A percentile compares a stretch with the other conserved stretches of the same genome.
Conservation (phyloP, 148 eudicot species). For the Spergularia marina region DNA sequence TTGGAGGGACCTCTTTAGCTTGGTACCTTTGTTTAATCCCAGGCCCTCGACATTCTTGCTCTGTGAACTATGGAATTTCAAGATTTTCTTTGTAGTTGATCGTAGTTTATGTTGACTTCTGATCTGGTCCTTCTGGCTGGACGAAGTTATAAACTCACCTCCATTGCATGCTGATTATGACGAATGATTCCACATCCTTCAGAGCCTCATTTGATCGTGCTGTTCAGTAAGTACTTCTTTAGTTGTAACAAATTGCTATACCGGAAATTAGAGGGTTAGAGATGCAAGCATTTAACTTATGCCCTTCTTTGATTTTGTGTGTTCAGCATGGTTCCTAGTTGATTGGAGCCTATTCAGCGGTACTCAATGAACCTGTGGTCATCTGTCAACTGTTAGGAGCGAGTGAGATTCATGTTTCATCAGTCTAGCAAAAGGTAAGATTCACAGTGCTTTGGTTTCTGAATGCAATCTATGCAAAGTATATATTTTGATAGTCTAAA, state of each 20-base stretch:
- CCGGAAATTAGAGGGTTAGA: not conserved
- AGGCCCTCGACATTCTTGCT: not conserved
- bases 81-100: not conserved
- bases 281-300: no score
- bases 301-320: not conserved
- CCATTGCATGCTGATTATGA: not conserved
- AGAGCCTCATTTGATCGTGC: not conserved
- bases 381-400: not conserved
- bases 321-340: not conserved
- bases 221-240: not conserved
- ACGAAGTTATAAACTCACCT: not conserved
- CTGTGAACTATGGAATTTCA: not conserved
- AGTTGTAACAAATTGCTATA: not conserved
- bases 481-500: not conserved
- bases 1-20: not conserved
- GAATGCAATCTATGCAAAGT: not conserved
- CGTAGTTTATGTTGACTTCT: not conserved
- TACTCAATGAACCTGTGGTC: slow-evolving; percentile 9
- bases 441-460: not conserved
- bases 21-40: not conserved
- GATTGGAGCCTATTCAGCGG: not conserved
- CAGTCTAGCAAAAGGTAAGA: slow-evolving; percentile 2
- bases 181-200: not conserved
- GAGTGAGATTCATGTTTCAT: not conserved
- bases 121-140: not conserved